phyloP scores from a whole-genome alignment of 768 basidiomycete genomes.

The Trametes punicea region DNA sequence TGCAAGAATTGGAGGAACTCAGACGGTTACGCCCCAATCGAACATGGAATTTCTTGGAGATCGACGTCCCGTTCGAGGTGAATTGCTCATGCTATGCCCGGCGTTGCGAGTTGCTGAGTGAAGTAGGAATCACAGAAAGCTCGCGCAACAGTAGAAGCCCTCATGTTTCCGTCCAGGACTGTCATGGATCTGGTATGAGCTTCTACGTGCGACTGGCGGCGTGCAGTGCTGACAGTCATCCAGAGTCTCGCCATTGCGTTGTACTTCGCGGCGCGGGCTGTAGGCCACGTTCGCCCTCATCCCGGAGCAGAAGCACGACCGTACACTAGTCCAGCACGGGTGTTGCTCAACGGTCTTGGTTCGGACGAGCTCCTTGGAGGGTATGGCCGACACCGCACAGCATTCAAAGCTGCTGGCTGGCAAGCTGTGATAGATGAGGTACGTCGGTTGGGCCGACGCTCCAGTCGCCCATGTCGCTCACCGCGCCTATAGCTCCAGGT shows the following conservation, averaged over 20 bases:
- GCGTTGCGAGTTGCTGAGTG: background rate
- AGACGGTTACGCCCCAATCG: slow-evolving; percentile 71
- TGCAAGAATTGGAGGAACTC: slow-evolving; percentile 76
- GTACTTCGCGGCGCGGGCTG: slow-evolving; percentile 87
- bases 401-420: slow-evolving; percentile 70
- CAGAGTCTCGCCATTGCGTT: slow-evolving; percentile 91
- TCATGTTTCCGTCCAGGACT: slow-evolving; percentile 78
- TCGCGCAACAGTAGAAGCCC: slow-evolving; percentile 52
- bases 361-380: slow-evolving; percentile 96
- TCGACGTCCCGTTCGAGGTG: slow-evolving; percentile 9
- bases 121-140: slow-evolving; percentile 63
- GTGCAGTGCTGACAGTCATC: background rate
- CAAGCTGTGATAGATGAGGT: slow-evolving; percentile 79
- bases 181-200: slow-evolving; percentile 85
- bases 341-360: slow-evolving; percentile 87
- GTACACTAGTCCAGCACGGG: slow-evolving; percentile 75
- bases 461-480: background rate
- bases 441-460: slow-evolving; percentile 9
- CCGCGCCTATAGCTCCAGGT: slow-evolving; percentile 65
- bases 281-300: slow-evolving; percentile 50
- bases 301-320: slow-evolving; percentile 36
- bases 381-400: slow-evolving; percentile 84
- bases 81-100: background rate
- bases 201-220: background rate
- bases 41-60: slow-evolving; percentile 84